phyloP scores from a whole-genome alignment of 345 rosid species.

The Murraya paniculata region DNA sequence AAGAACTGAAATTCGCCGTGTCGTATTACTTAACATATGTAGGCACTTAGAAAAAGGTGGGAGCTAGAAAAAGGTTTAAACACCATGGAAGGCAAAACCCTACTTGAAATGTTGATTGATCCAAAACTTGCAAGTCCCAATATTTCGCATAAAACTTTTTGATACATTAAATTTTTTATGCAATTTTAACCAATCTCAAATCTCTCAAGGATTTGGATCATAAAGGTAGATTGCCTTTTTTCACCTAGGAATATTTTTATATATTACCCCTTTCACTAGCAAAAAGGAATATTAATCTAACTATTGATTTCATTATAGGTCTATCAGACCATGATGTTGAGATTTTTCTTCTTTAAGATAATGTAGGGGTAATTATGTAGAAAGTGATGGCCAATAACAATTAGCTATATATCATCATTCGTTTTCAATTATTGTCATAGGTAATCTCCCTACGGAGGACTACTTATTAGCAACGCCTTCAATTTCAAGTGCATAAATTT shows the following conservation, averaged over 20 bases:
- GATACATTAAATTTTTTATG: neutral
- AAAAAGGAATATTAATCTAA: constrained; percentile 6
- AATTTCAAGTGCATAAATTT: neutral
- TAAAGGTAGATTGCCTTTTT: constrained; percentile 20
- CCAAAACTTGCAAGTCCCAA: neutral
- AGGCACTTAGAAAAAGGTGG: neutral
- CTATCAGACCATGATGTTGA: constrained; percentile 21
- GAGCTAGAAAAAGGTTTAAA: neutral
- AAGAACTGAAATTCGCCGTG: neutral
- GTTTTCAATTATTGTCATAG: constrained; percentile 20
- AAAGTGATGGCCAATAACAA: constrained; percentile 5
- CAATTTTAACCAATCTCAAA: constrained; percentile 17
- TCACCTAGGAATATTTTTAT: constrained; percentile 4
- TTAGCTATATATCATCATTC: constrained; percentile 16
- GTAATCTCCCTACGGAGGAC: constrained; percentile 9
- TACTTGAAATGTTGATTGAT: constrained; percentile 10
- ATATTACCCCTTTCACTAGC: constrained; percentile 16
- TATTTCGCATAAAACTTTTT: constrained; percentile 11
- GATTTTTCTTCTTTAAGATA: constrained; percentile 5
- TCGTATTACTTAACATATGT: neutral
- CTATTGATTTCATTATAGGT: constrained; percentile 7
- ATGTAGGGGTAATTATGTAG: neutral
- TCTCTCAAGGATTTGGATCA: constrained; percentile 26
- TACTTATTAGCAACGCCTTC: neutral
- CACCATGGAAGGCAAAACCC: neutral